phyloP scores from a whole-genome alignment of 139 green algal species.

The Chlamydomonas urium region DNA sequence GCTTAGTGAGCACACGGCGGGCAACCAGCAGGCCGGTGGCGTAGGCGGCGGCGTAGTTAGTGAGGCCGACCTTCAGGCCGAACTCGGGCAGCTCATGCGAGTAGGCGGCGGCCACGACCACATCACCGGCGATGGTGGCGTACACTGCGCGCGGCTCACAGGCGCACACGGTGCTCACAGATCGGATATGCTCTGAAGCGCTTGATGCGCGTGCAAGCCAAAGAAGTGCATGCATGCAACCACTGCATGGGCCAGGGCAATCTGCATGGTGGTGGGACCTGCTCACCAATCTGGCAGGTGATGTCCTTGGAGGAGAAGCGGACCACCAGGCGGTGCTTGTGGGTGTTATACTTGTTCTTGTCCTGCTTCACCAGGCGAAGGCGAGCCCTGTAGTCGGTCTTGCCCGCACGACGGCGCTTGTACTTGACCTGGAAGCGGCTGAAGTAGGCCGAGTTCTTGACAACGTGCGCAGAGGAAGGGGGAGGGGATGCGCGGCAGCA shows the following conservation, averaged over 20 bases:
- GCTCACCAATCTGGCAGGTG: constrained; percentile 17
- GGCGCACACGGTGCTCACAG: too few species aligned
- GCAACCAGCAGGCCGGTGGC: constrained; percentile 90
- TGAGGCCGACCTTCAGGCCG: constrained; percentile 79
- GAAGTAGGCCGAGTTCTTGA: constrained; percentile 87
- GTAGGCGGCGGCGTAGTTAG: constrained; percentile 97
- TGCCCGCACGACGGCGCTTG: constrained; percentile 40
- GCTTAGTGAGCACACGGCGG: constrained; percentile 90
- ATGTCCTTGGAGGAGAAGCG: constrained; percentile 25
- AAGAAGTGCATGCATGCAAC: too few species aligned
- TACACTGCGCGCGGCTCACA: constrained; percentile 88
- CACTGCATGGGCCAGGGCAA: too few species aligned
- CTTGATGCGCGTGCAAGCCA: too few species aligned
- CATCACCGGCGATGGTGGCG: constrained; percentile 90
- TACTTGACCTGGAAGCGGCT: constrained; percentile 94
- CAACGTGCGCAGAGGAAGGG: constrained; percentile 32
- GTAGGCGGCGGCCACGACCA: constrained; percentile 85
- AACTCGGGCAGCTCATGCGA: constrained; percentile 91
- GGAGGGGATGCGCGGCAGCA: too few species aligned
- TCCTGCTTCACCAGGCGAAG: constrained; percentile 90
- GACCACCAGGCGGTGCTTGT: constrained; percentile 82
- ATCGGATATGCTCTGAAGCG: too few species aligned
- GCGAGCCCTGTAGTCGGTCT: constrained; percentile 59
- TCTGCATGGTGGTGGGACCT: too few species aligned
- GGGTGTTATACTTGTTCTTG: constrained; percentile 99